phyloP scores from a whole-genome alignment of 352 stramenopile genomes.

The Phytophthora brassicae region DNA sequence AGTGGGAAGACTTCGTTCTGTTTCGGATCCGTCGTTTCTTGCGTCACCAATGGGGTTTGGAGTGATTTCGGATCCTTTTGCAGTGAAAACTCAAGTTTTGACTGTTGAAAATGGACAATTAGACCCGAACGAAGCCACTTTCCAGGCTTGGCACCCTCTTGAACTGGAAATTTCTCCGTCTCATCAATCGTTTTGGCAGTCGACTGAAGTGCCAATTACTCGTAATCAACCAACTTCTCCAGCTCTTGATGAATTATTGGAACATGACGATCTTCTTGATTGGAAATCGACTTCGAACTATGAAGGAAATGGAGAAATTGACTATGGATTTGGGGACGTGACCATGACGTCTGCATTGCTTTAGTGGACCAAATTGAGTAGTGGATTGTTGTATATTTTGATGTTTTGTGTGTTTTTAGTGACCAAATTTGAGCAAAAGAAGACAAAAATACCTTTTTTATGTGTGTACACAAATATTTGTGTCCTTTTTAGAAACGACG shows the following conservation, averaged over 20 bases:
- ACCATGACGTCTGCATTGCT: conserved; percentile 32
- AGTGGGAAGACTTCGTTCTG: conserved; percentile 18
- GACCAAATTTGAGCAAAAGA: too few species aligned
- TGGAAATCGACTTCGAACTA: conserved; percentile 37
- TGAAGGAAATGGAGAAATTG: conserved; percentile 16
- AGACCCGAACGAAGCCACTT: not conserved
- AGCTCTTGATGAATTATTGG: conserved; percentile 37
- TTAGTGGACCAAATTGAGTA: conserved; percentile 4
- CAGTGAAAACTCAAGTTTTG: conserved; percentile 5
- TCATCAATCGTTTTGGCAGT: conserved; percentile 12
- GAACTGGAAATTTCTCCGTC: not conserved
- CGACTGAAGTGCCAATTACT: conserved; percentile 12
- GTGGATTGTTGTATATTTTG: too few species aligned
- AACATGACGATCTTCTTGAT: conserved; percentile 29
- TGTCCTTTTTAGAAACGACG: too few species aligned
- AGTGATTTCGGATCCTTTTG: conserved; percentile 12
- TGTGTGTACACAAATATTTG: too few species aligned
- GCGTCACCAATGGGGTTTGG: conserved; percentile 7
- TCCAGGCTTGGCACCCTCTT: conserved; percentile 12
- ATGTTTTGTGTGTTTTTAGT: conserved; percentile 18
- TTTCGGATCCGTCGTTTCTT: conserved; percentile 24
- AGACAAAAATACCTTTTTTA: too few species aligned
- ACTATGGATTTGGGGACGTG: conserved; percentile 33
- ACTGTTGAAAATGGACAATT: not conserved
- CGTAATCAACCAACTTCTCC: conserved; percentile 24